A percentile compares a stretch with the other conserved stretches of the same genome.
phyloP scores from a whole-genome alignment of 306 rosid genomes.

The Vigna mungo region DNA sequence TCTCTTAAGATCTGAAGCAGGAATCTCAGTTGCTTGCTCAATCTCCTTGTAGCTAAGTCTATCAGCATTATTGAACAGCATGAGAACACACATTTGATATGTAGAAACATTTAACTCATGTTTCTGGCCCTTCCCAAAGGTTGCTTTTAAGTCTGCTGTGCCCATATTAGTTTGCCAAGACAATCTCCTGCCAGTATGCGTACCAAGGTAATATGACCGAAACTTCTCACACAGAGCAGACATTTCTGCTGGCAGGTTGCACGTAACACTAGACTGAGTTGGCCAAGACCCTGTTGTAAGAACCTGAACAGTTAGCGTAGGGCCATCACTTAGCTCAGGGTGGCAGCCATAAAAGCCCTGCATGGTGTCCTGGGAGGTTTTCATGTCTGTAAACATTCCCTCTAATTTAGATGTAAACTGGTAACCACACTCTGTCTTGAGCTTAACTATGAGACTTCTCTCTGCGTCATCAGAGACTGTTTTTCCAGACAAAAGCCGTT shows the following conservation, averaged over 20 bases:
- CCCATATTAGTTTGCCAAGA: conserved; percentile 99
- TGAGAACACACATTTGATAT: conserved; percentile 92
- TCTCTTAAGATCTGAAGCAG: conserved; percentile 78
- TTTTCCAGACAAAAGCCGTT: conserved; percentile 92
- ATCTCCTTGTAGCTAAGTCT: conserved; percentile 83
- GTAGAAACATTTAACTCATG: conserved; percentile 95
- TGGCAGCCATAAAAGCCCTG: conserved; percentile 80
- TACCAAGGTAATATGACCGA: conserved; percentile 87
- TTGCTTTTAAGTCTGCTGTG: conserved; percentile 83
- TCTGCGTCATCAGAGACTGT: conserved; percentile 95
- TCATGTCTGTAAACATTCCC: conserved; percentile 98
- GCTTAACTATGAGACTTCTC: conserved; percentile 93
- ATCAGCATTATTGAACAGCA: conserved; percentile 85
- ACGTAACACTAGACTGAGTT: conserved; percentile 79
- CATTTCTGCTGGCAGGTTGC: conserved; percentile 93
- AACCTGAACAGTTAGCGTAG: conserved; percentile 88
- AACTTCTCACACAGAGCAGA: conserved; percentile 86
- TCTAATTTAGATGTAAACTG: conserved; percentile 94
- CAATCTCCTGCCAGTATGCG: conserved; percentile 90
- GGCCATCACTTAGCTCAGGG: conserved; percentile 78
- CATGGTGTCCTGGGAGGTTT: conserved; percentile 90
- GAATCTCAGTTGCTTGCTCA: conserved; percentile 92
- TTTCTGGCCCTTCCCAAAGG: conserved; percentile 93
- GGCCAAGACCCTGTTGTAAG: conserved; percentile 99
- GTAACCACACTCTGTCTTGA: conserved; percentile 94